Evolutionary conservation across 2,329 filamentous ascomycete species (phyloP).

Genomic region (Aspergillus amoenus): DNA sequence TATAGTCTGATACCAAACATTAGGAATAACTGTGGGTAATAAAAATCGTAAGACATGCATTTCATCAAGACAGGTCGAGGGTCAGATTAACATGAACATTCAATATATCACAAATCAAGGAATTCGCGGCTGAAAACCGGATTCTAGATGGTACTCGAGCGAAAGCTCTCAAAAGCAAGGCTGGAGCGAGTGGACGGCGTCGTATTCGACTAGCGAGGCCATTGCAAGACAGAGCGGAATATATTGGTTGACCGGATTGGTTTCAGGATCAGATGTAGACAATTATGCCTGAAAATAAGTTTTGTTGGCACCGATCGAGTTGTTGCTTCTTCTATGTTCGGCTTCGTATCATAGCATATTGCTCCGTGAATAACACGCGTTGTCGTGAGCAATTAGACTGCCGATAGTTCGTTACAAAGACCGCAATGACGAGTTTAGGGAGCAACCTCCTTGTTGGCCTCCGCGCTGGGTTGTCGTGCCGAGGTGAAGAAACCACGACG

Average conservation of each 20-base stretch:
- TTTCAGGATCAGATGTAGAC: background rate
- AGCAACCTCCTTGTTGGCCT: conserved; percentile 30
- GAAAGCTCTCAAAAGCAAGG: background rate
- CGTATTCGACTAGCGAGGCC: background rate
- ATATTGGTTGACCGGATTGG: background rate
- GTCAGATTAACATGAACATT: background rate
- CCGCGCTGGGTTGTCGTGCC: conserved; percentile 28
- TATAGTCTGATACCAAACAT: conserved; percentile 5
- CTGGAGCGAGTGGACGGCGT: background rate
- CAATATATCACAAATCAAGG: conserved; percentile 3
- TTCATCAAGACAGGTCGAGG: conserved; percentile 1
- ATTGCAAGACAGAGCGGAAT: background rate
- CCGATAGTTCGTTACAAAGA: background rate
- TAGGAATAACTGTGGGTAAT: conserved; percentile 2
- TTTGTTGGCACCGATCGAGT: background rate
- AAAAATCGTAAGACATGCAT: conserved; percentile 8
- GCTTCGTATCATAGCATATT: background rate
- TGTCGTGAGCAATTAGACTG: background rate
- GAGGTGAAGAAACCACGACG: conserved; percentile 40
- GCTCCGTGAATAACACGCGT: background rate
- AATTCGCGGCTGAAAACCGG: background rate
- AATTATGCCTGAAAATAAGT: background rate
- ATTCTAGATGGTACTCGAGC: conserved; percentile 1
- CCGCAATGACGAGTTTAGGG: conserved; percentile 19
- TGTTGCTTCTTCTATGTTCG: background rate